Evolutionary conservation across 768 basidiomycete genomes (phyloP).

Genomic region (Boletus vermiculosoides): DNA sequence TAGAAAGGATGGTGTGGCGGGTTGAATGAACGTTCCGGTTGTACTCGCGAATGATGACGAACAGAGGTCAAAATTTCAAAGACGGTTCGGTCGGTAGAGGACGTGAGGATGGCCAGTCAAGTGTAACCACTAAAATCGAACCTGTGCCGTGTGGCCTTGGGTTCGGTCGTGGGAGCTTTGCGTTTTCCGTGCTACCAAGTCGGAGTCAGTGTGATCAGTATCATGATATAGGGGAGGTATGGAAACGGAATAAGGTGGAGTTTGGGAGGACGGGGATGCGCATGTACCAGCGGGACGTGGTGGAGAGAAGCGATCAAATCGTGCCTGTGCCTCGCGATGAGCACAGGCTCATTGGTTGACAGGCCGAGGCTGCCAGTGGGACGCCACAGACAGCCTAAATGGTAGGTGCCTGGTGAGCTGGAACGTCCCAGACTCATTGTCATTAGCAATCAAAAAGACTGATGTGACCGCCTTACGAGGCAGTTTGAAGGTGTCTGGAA

Average conservation of each 20-base stretch:
- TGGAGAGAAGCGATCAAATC: constrained; percentile 21
- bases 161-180: too few species aligned
- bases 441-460: constrained; percentile 48
- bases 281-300: constrained; percentile 42
- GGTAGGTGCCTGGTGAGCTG: constrained; percentile 61
- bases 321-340: too few species aligned
- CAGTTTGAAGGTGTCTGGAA: constrained; percentile 75
- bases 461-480: constrained; percentile 76
- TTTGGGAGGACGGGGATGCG: constrained; percentile 4
- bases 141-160: too few species aligned
- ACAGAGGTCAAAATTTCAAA: constrained; percentile 24
- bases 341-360: constrained; percentile 25
- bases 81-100: constrained; percentile 39
- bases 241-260: constrained; percentile 62
- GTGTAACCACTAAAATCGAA: constrained; percentile 46
- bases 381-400: constrained; percentile 58
- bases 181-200: constrained; percentile 44
- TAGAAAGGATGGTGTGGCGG: constrained; percentile 60
- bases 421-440: constrained; percentile 46
- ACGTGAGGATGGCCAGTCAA: constrained; percentile 30
- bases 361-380: constrained; percentile 26
- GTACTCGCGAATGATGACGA: constrained; percentile 19
- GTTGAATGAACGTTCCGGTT: constrained; percentile 39
- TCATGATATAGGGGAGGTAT: constrained; percentile 52
- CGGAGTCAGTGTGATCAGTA: constrained; percentile 52